Base-by-base conservation (phyloP, 805 yeast genomes). In the Vanderwaltozyma tropicalis region DNA sequence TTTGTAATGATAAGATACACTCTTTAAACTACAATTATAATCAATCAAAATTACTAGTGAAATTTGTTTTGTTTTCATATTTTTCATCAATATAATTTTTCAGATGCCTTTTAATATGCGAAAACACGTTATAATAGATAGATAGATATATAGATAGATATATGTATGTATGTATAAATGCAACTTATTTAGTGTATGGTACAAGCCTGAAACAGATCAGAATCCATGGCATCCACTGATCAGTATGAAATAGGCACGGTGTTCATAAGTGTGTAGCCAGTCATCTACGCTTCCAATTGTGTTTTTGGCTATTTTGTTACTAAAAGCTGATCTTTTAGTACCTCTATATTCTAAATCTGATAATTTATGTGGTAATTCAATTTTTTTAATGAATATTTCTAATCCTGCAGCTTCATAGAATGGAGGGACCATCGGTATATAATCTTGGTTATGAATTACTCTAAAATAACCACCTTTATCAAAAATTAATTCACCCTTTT, bases 371-470 rank as follows among this genome's bases (percentile, higher is more conserved):
- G 66, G 66, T 10, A 60, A 28, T 17, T 56, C 44, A n/a, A 41
- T 48, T 40, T 67, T 66, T 14, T 55, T 49, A 13, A 76, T 72
- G 32, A 55, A 57, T 30, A 75, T 63, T 43, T 76, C 74, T 32
- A 66, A 61, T 1, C 84, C 84, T 3, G 69, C 66, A 36, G 73
- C 78, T 35, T 62, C 45, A 20, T 61, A 62, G 1, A 67, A 59
- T 9, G 80, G 77, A 5, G 87, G 88, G 19, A 78, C 56, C 40
- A 59, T 49, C 0, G 85, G 80, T 17, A 81, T 75, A 19, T 71
- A 49, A 47, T 80, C 88, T 17, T 64, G 64, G n/a, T 59, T 52
- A 48, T 78, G 82, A 9, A 67, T 67, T 7, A 80, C 74, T 50
- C 87, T 64, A 28, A 72, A 64, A 42, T 63, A 73, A 0, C 41